Base-by-base conservation (phyloP, 1,139 yeast genomes). In the Yamadazyma mexicana region DNA sequence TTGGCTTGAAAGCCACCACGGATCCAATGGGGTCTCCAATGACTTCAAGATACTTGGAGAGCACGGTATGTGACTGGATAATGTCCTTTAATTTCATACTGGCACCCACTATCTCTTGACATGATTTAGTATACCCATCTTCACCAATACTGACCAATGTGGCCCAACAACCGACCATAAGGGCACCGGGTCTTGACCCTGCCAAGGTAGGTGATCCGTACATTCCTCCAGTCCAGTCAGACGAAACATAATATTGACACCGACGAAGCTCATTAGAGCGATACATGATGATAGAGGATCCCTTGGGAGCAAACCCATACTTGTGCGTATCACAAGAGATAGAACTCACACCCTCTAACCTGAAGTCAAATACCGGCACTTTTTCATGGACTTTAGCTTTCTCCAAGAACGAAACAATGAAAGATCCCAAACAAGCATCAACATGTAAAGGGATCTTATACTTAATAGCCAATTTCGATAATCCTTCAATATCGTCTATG, bases 101-200 rank as follows among this genome's bases (percentile, higher is more conserved):
- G 3, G 91, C 78, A 9, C 64, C 56, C 3, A 88, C 82, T 40
- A 92, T 91, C 14, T 78, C 80, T 40, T 61, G 64, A 48, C 96
- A 84, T 2, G 82, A 75, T 44, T 81, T 58, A 7, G 64, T 68
- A 60, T 92, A 92, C 0, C 98, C 98, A 11, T 78, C 77, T 42
- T 77, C 80, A 29, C 98, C 98, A 42, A 89, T 73, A 47, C 75
- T 73, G 37, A 91, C 64, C 70, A 92, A 66, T 0, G 97, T 89
- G 0, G 96, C 95, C 98, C 98, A 92, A 59, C 98, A 91, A 0
- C 97, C 98, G 12, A 86, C 98, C 75, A 89, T 87, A 37, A 92
- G 69, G 0, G 98, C 98, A 39, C 98, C 98, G 0, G 98, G 98
- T 48, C 98, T 79, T 8, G 96, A 87, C 0, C 98, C 98, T 0